Percentiles rank a stretch among this genome's conserved stretches.
Conservation (phyloP, 805 yeast genomes). For the Tetrapisispora fleetii region DNA sequence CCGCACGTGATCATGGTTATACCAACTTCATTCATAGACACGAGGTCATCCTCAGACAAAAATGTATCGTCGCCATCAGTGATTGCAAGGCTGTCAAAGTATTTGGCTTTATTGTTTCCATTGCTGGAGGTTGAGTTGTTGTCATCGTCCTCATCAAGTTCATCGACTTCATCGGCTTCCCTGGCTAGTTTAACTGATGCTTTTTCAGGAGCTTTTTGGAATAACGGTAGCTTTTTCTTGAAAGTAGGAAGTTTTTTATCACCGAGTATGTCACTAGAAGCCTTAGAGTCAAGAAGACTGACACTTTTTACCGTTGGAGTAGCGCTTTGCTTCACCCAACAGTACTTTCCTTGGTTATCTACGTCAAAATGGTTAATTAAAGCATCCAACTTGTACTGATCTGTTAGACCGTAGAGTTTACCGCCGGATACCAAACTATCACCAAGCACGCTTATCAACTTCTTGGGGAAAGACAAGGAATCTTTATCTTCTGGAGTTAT, state of each 20-base stretch:
- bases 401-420: constrained; percentile 41
- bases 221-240: constrained; percentile 13
- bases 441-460: constrained; percentile 33
- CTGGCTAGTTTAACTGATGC: constrained; percentile 20
- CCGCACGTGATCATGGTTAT: constrained; percentile 27
- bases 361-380: constrained; percentile 53
- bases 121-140: constrained; percentile 15
- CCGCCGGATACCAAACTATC: constrained; percentile 38
- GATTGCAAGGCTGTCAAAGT: constrained; percentile 34
- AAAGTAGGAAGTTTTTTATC: constrained; percentile 15
- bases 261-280: background rate
- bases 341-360: constrained; percentile 24
- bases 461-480: constrained; percentile 37
- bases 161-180: constrained; percentile 27
- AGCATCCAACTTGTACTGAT: constrained; percentile 40
- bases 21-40: constrained; percentile 27
- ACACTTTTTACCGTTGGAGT: constrained; percentile 2
- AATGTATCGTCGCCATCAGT: constrained; percentile 36
- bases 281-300: constrained; percentile 6
- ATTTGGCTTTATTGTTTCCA: constrained; percentile 36
- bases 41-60: constrained; percentile 49
- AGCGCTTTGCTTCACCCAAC: constrained; percentile 47
- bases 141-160: constrained; percentile 32
- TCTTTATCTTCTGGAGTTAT: constrained; percentile 45
- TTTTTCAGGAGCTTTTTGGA: constrained; percentile 12